Base-by-base conservation (phyloP, 2,329 filamentous ascomycete genomes). In the Geosmithia putterillii region DNA sequence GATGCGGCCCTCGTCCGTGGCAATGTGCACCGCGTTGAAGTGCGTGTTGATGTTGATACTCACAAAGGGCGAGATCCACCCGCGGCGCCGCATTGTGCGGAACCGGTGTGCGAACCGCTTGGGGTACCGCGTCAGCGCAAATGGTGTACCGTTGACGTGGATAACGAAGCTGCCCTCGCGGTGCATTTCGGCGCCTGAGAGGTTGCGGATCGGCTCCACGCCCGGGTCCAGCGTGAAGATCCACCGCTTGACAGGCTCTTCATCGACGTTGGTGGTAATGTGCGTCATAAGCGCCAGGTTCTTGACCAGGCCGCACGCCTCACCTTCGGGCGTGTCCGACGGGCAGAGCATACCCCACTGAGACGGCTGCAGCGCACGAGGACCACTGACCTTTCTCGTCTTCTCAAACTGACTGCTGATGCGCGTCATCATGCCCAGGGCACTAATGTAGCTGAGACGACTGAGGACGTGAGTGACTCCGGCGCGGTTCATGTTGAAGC, bases 401-500 rank as follows among this genome's bases (percentile, higher is more conserved):
- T 98, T 98, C 60, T 98, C 92, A 56, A 98, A 98, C 66, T 98
- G 92, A 73, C 86, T 94, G 61, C 84, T 92, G 56, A 98, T 96
- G 61, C 92, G 77, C 14, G 92, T 98, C 92, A 98, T 98, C 94
- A 98, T 98, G 48, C 94, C 94, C 22, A 98, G 76, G 22, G 92
- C 92, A 49, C 84, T 86, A 60, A 98, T 95, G 58, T 96, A 98
- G 62, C 90, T 96, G 44, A 98, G 71, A 49, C 92, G 80, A 63
- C 90, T 96, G 41, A 98, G 71, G 36, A 98, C 88, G 62, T 98
- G 92, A 0, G 94, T 96, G 19, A 98, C 88, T 57, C 92, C 92
- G 19, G 92, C 90, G 58, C 90, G 76, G 57, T 96, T 94, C 92
- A 98, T 98, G 62, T 90, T 88, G 69, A 98, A 98, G 59, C 94